Percentiles rank a stretch among this genome's conserved stretches.
Conservation (phyloP, 2,329 filamentous ascomycete species). For the Xylariaceae sp. region DNA sequence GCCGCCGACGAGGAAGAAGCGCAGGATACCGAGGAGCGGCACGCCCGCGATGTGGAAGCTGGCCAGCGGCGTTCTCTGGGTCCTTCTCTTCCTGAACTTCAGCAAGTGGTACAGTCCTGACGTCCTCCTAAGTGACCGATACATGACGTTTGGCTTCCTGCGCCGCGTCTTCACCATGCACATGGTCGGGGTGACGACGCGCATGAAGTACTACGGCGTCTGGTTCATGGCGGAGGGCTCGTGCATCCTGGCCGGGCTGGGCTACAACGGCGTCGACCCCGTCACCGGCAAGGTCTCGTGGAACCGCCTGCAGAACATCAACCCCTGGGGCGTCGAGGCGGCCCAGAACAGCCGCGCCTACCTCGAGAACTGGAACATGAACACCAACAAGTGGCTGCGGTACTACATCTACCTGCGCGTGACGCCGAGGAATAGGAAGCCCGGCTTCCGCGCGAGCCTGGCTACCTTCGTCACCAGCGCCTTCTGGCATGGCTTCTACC, state of each 20-base stretch:
- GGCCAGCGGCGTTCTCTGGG: slow-evolving; percentile 73
- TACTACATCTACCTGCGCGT: slow-evolving; percentile 97
- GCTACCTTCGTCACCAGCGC: slow-evolving; percentile 94
- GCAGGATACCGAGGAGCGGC: slow-evolving; percentile 88
- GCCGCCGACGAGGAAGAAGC: slow-evolving; percentile 83
- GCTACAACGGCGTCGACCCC: slow-evolving; percentile 90
- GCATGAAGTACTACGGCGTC: slow-evolving; percentile 95
- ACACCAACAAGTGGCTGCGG: slow-evolving; percentile 94
- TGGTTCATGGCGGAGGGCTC: slow-evolving; percentile 93
- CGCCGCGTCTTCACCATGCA: slow-evolving; percentile 79
- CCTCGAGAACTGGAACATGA: slow-evolving; percentile 95
- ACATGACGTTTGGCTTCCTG: slow-evolving; percentile 67
- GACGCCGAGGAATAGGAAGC: slow-evolving; percentile 93
- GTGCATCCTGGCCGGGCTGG: slow-evolving; percentile 90
- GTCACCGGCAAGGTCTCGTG: slow-evolving; percentile 84
- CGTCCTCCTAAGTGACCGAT: slow-evolving; percentile 67
- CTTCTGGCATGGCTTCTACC: slow-evolving; percentile 98
- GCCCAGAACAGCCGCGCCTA: slow-evolving; percentile 95
- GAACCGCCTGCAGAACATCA: slow-evolving; percentile 86
- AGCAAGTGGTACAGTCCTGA: slow-evolving; percentile 66
- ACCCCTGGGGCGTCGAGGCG: slow-evolving; percentile 80
- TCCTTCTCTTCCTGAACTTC: slow-evolving; percentile 75
- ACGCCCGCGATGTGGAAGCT: slow-evolving; percentile 82
- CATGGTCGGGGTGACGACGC: slow-evolving; percentile 78
- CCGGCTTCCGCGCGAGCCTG: slow-evolving; percentile 90